These are phyloP conservation scores for Diaporthe sp. DNA, from an alignment of 2,329 filamentous ascomycete genomes.

Conservation along the genomic window DNA sequence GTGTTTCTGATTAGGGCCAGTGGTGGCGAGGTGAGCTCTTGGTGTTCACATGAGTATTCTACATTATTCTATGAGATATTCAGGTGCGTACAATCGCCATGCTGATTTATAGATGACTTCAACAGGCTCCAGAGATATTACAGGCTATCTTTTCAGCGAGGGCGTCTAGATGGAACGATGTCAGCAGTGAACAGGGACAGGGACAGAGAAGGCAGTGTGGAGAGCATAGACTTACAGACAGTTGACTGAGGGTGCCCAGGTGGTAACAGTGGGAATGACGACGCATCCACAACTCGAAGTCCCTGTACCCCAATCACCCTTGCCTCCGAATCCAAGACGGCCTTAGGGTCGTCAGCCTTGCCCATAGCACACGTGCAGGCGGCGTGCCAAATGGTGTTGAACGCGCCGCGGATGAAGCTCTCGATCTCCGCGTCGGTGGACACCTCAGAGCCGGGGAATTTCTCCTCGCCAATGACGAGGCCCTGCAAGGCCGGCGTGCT, in stretches of 20 bases:
- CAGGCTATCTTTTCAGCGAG: conserved; percentile 35
- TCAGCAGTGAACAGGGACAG: background rate
- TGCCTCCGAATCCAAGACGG: conserved; percentile 5
- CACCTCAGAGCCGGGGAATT: conserved; percentile 50
- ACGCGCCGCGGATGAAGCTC: conserved; percentile 27
- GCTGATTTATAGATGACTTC: background rate
- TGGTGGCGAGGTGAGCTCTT: fast-evolving
- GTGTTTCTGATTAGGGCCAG: background rate
- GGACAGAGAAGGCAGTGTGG: background rate
- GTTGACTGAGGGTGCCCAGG: conserved; percentile 32
- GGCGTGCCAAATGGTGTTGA: conserved; percentile 51
- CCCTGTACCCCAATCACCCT: conserved; percentile 25
- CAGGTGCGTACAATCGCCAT: background rate
- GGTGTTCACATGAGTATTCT: background rate
- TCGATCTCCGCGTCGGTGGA: conserved; percentile 49
- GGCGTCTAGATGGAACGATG: background rate
- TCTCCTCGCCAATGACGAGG: conserved; percentile 45
- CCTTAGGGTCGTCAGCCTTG: conserved; percentile 13
- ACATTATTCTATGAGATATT: background rate
- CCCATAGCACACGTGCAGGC: conserved; percentile 54
- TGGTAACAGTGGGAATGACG: conserved; percentile 15
- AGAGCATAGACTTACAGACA: conserved; percentile 10
- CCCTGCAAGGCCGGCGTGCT: conserved; percentile 35
- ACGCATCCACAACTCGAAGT: conserved; percentile 20
- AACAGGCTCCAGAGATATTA: conserved; percentile 14